Conservation (phyloP, 495 filamentous ascomycete genomes). For the Chaetomium tenue region DNA sequence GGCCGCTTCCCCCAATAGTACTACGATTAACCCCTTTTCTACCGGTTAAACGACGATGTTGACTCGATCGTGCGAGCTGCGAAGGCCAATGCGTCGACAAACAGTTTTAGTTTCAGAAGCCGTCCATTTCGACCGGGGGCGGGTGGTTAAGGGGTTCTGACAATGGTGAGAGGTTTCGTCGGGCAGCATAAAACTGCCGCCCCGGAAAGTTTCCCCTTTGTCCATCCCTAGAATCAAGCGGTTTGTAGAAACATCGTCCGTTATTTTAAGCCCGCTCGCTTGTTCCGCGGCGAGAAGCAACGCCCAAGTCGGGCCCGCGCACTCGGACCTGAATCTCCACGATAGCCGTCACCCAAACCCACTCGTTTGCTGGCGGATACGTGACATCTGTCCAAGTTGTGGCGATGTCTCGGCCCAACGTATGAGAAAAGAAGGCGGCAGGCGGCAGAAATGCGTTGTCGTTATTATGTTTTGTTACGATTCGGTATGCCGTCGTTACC, state of each 20-base stretch:
- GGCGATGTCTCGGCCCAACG: too few relatives aligned
- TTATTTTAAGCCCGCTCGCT: too few relatives aligned
- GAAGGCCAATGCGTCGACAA: neutral
- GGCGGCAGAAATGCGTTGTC: too few relatives aligned
- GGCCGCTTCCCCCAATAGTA: neutral
- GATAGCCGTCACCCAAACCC: too few relatives aligned
- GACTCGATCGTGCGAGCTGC: neutral
- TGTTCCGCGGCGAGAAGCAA: too few relatives aligned
- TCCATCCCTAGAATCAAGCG: neutral
- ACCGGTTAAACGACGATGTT: neutral
- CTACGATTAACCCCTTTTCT: neutral
- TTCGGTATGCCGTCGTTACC: neutral
- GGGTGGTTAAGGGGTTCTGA: neutral
- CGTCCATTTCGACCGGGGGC: neutral
- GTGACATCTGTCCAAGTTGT: too few relatives aligned
- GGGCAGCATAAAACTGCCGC: neutral
- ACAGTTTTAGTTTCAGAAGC: neutral
- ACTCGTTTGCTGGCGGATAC: too few relatives aligned
- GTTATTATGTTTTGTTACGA: too few relatives aligned
- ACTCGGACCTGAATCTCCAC: too few relatives aligned
- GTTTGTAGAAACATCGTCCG: neutral
- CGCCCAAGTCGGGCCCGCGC: too few relatives aligned
- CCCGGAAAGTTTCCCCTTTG: neutral
- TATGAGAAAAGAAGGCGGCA: too few relatives aligned
- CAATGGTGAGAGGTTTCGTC: neutral